Evolutionary conservation across 2,329 filamentous ascomycete species (phyloP).

Genomic region (Botrytis porri): DNA sequence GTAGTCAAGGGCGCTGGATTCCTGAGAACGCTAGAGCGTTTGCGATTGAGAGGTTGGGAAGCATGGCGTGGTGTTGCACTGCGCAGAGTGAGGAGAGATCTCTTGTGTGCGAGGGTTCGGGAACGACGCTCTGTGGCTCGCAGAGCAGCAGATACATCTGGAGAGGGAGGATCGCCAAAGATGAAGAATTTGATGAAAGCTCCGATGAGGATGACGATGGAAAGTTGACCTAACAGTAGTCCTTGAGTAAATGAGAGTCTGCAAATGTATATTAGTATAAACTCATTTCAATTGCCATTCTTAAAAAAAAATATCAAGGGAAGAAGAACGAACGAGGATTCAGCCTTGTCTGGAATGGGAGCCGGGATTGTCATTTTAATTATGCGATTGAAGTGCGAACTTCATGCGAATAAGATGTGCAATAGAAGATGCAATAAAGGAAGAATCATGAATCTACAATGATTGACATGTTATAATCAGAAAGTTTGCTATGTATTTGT

Average conservation of each 20-base stretch:
- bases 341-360: constrained; percentile 30
- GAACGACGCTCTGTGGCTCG: constrained; percentile 72
- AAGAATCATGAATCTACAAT: neutral
- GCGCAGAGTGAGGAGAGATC: constrained; percentile 65
- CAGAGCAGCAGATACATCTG: constrained; percentile 74
- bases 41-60: constrained; percentile 52
- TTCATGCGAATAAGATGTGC: neutral
- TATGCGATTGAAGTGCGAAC: neutral
- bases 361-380: constrained; percentile 17
- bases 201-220: constrained; percentile 84
- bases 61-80: constrained; percentile 38
- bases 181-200: constrained; percentile 99
- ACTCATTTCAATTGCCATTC: constrained; percentile 8
- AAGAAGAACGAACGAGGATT: constrained; percentile 42
- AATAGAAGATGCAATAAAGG: neutral
- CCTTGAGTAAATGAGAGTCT: constrained; percentile 92
- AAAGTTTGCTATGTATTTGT: neutral
- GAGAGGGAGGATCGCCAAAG: constrained; percentile 86
- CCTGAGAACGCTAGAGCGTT: constrained; percentile 70
- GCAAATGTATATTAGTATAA: constrained; percentile 16
- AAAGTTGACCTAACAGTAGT: constrained; percentile 88
- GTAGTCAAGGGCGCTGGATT: constrained; percentile 77
- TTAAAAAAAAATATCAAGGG: neutral
- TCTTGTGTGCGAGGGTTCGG: constrained; percentile 71
- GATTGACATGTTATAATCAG: neutral